phyloP scores from a whole-genome alignment of 2,329 filamentous ascomycete genomes.

The Monosporascus ibericus region DNA sequence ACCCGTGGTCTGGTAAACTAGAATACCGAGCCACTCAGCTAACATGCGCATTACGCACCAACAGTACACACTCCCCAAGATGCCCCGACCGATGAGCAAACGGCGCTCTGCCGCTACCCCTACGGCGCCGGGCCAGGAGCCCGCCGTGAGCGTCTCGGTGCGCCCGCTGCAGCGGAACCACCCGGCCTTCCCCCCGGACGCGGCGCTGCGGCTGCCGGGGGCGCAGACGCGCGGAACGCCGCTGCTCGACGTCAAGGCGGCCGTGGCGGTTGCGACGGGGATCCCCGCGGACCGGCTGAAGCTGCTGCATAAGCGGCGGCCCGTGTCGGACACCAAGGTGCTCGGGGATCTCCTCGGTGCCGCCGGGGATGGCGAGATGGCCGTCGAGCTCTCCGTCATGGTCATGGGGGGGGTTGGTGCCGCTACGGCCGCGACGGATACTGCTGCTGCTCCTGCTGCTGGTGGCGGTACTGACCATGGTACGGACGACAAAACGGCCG shows the following conservation, averaged over 20 bases:
- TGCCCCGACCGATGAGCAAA: conserved; percentile 51
- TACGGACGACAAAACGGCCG: conserved; percentile 19
- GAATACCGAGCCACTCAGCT: conserved; percentile 1
- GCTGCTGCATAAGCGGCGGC: conserved; percentile 82
- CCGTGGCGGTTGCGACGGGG: conserved; percentile 56
- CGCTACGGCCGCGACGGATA: conserved; percentile 31
- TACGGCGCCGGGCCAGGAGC: conserved; percentile 46
- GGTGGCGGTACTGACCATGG: too few relatives aligned
- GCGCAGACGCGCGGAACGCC: conserved; percentile 62
- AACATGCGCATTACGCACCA: background rate
- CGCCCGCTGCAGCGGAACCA: conserved; percentile 78
- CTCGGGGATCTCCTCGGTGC: conserved; percentile 63
- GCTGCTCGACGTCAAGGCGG: conserved; percentile 70
- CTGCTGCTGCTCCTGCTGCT: conserved; percentile 30
- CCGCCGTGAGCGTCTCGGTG: conserved; percentile 53
- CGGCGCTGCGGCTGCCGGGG: conserved; percentile 46
- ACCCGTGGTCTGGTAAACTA: background rate
- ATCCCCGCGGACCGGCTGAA: conserved; percentile 75
- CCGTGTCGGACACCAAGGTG: conserved; percentile 69
- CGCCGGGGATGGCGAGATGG: conserved; percentile 29
- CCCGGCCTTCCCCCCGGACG: conserved; percentile 43
- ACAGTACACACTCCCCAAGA: conserved; percentile 68
- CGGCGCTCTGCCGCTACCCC: conserved; percentile 28
- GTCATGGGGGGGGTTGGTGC: conserved; percentile 74
- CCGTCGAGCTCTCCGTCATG: conserved; percentile 80